Conservation (phyloP, 208 protist species). For the Acanthamoeba lenticulata region DNA sequence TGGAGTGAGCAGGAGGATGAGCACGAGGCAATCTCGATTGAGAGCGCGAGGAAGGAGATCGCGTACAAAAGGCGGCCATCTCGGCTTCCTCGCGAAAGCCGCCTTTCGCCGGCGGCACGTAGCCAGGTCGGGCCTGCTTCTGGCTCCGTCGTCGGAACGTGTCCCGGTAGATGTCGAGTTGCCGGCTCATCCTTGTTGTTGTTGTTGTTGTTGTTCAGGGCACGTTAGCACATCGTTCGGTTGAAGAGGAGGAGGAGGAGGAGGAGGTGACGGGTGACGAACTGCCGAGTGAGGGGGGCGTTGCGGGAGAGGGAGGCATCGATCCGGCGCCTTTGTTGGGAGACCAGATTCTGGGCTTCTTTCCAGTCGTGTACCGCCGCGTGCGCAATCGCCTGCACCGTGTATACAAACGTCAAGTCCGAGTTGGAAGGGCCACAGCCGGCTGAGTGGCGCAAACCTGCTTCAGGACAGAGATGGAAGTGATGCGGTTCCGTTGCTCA, state of each 20-base stretch:
- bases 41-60: not conserved
- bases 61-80: slow-evolving; percentile 32
- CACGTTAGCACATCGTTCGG: not conserved
- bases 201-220: too few species aligned
- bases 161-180: not conserved
- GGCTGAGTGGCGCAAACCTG: not conserved
- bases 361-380: not conserved
- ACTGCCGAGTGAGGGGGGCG: not conserved
- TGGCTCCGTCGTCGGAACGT: not conserved
- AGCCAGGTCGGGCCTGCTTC: not conserved
- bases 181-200: slow-evolving; percentile 7
- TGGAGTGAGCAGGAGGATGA: not conserved
- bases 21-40: not conserved
- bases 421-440: too few species aligned
- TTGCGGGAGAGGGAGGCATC: not conserved
- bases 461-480: not conserved
- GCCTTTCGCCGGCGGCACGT: not conserved
- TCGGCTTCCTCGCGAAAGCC: not conserved
- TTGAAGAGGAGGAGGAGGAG: not conserved
- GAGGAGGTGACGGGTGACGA: not conserved
- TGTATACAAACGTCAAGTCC: not conserved
- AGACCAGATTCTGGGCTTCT: not conserved
- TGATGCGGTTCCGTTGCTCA: not conserved
- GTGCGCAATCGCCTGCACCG: not conserved
- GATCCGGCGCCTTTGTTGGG: not conserved